A percentile compares a stretch with the other conserved stretches of the same genome.
phyloP scores from a whole-genome alignment of 1,284 basidiomycete genomes.

The Ganoderma lingzhi region DNA sequence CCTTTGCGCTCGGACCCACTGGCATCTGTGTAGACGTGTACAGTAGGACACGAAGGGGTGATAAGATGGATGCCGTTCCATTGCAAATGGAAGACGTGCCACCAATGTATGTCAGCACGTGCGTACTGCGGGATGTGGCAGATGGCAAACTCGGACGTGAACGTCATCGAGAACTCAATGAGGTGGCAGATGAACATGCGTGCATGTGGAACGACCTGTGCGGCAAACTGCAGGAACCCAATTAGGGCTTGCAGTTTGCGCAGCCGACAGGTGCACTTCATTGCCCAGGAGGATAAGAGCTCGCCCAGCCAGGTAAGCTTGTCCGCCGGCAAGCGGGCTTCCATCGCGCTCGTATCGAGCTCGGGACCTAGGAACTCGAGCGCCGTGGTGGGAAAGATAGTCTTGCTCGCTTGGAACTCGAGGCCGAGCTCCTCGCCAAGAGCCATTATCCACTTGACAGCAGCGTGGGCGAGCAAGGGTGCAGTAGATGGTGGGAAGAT shows the following conservation, averaged over 20 bases:
- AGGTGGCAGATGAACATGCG: slow-evolving; percentile 15
- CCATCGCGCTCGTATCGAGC: slow-evolving; percentile 19
- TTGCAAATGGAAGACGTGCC: slow-evolving; percentile 8
- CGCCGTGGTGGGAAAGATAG: background rate
- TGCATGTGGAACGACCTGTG: slow-evolving; percentile 16
- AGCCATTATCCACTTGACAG: slow-evolving; percentile 12
- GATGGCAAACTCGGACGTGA: background rate
- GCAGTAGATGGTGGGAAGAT: slow-evolving; percentile 13
- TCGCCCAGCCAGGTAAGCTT: slow-evolving; percentile 16
- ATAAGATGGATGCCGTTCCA: slow-evolving; percentile 17
- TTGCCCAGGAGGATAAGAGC: background rate
- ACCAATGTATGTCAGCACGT: slow-evolving; percentile 16
- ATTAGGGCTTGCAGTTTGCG: slow-evolving; percentile 19
- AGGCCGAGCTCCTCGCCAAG: slow-evolving; percentile 15
- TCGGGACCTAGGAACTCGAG: slow-evolving; percentile 22
- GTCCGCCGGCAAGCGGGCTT: slow-evolving; percentile 14
- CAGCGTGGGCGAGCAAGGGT: background rate
- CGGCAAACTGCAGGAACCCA: slow-evolving; percentile 18
- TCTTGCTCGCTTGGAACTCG: slow-evolving; percentile 14
- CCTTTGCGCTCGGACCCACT: slow-evolving; percentile 14
- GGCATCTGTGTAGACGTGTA: slow-evolving; percentile 16
- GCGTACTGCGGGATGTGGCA: slow-evolving; percentile 17
- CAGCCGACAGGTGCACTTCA: slow-evolving; percentile 5
- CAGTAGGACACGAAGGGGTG: background rate
- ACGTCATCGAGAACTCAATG: slow-evolving; percentile 13